These are phyloP conservation scores for Penicillium atrosanguineum DNA, from an alignment of 495 filamentous ascomycete species.

Conservation along the genomic window DNA sequence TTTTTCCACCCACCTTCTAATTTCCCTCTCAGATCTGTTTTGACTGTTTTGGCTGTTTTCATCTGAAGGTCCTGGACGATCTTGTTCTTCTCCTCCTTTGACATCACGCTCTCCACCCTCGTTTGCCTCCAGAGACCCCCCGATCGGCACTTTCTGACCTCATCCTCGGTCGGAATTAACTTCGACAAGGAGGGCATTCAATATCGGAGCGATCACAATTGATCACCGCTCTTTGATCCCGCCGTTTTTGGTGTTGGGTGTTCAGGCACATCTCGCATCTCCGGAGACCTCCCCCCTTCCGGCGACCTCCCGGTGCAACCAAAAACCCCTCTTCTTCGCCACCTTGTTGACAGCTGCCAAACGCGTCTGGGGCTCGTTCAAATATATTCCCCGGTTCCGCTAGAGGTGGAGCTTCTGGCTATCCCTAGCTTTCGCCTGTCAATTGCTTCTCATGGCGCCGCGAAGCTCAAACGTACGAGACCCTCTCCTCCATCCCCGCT, in stretches of 20 bases:
- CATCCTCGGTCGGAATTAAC: slow-evolving; percentile 10
- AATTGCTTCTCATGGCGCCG: slow-evolving; percentile 37
- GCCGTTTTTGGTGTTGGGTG: slow-evolving; percentile 4
- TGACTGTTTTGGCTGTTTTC: background rate
- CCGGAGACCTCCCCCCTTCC: slow-evolving; percentile 19
- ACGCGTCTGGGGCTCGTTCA: slow-evolving; percentile 1
- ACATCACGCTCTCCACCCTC: background rate
- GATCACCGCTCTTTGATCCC: slow-evolving; percentile 15
- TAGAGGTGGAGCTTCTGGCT: slow-evolving; percentile 3
- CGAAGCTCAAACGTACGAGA: slow-evolving; percentile 35
- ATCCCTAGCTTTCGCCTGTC: slow-evolving; percentile 5
- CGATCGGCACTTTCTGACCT: slow-evolving; percentile 21
- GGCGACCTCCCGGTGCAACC: slow-evolving; percentile 22
- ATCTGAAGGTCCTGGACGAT: too few species aligned
- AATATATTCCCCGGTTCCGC: slow-evolving; percentile 10
- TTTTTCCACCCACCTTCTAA: background rate
- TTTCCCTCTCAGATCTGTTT: background rate
- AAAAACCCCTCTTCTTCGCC: slow-evolving; percentile 11
- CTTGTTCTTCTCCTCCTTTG: background rate
- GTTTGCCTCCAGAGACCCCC: background rate
- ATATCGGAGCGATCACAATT: slow-evolving; percentile 5
- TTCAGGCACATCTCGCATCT: background rate
- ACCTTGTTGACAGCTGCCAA: slow-evolving; percentile 26
- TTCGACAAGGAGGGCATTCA: slow-evolving; percentile 2
- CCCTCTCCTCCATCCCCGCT: slow-evolving; percentile 15